These are phyloP conservation scores for Pythium grandisporangium DNA, from an alignment of 352 stramenopile genomes.

Conservation along the genomic window DNA sequence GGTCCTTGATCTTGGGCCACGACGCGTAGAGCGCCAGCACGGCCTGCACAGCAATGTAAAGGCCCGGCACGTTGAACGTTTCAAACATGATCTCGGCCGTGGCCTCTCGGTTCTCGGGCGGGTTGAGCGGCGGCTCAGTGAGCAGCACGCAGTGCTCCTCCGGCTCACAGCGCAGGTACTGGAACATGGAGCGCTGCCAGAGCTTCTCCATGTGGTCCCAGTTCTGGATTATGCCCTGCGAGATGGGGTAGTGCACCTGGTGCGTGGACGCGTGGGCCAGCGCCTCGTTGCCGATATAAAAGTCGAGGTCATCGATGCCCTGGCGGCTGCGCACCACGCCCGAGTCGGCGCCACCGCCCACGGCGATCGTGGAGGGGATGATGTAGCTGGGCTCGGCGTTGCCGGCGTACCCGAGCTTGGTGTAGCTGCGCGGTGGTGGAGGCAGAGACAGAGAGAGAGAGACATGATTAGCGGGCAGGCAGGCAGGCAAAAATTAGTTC, in stretches of 20 bases:
- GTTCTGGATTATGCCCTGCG: conserved; percentile 88
- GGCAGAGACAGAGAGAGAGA: conserved; percentile 2
- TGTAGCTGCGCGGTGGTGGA: conserved; percentile 67
- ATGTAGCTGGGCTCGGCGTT: conserved; percentile 94
- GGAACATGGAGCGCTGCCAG: conserved; percentile 90
- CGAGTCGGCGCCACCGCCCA: conserved; percentile 48
- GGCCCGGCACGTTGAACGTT: conserved; percentile 92
- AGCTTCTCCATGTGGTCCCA: conserved; percentile 96
- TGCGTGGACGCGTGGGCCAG: conserved; percentile 86
- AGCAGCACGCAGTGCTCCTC: conserved; percentile 91
- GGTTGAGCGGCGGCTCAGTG: conserved; percentile 91
- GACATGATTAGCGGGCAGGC: no score
- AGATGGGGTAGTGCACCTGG: conserved; percentile 88
- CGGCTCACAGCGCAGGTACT: conserved; percentile 90
- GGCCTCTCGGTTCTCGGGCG: conserved; percentile 92
- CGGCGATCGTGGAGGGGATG: conserved; percentile 91
- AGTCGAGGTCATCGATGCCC: conserved; percentile 93
- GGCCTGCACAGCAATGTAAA: conserved; percentile 95
- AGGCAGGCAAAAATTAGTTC: no score
- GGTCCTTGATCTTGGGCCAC: conserved; percentile 88
- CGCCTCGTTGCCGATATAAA: conserved; percentile 93
- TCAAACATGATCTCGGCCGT: conserved; percentile 97
- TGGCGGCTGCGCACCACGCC: conserved; percentile 76
- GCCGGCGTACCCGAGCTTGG: conserved; percentile 94
- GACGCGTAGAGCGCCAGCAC: conserved; percentile 92